Percentiles rank a stretch among this genome's conserved stretches.
Conservation (phyloP, 1,139 yeast genomes). For the Geotrichum carabidarum region DNA sequence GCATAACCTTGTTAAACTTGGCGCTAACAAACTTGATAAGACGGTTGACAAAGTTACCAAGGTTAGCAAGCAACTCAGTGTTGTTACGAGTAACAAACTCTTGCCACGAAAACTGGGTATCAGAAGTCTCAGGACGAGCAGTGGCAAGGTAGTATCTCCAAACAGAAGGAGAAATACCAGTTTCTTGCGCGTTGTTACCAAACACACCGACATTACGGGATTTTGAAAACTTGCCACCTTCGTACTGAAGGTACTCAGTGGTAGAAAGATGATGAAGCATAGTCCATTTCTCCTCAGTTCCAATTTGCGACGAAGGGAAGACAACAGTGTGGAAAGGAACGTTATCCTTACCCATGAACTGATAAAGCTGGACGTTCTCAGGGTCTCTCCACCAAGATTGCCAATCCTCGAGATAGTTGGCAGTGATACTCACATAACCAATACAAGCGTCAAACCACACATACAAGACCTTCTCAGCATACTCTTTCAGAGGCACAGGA, state of each 20-base stretch:
- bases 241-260: slow-evolving; percentile 94
- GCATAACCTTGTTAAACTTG: slow-evolving; percentile 87
- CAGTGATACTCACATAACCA: slow-evolving; percentile 94
- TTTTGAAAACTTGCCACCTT: slow-evolving; percentile 95
- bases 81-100: slow-evolving; percentile 93
- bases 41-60: slow-evolving; percentile 96
- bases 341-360: slow-evolving; percentile 98
- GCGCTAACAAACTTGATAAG: slow-evolving; percentile 83
- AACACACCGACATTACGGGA: slow-evolving; percentile 96
- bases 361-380: slow-evolving; percentile 76
- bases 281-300: slow-evolving; percentile 87
- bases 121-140: slow-evolving; percentile 91
- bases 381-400: slow-evolving; percentile 93
- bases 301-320: slow-evolving; percentile 88
- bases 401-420: slow-evolving; percentile 79
- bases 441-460: slow-evolving; percentile 99
- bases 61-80: slow-evolving; percentile 85
- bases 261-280: slow-evolving; percentile 85
- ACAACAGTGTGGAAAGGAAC: slow-evolving; percentile 98
- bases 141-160: slow-evolving; percentile 96
- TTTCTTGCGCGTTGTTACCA: slow-evolving; percentile 94
- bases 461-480: slow-evolving; percentile 81
- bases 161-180: slow-evolving; percentile 84
- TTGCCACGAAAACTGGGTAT: slow-evolving; percentile 94
- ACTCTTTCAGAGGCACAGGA: slow-evolving; percentile 81